phyloP scores from a whole-genome alignment of 345 rosid species.

The Ricinus communis region DNA sequence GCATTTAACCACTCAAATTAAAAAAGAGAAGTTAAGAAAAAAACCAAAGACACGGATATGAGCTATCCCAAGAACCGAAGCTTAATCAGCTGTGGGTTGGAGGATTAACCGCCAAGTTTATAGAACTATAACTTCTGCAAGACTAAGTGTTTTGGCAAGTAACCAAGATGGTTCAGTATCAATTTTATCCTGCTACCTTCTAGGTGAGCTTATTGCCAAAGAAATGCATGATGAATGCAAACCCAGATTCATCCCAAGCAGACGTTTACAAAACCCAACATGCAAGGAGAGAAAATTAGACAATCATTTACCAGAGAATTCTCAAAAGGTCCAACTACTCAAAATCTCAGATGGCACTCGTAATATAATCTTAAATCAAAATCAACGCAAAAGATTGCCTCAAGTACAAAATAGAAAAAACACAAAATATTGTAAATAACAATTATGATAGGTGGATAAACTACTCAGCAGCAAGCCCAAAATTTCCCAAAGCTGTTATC shows the following conservation, averaged over 20 bases:
- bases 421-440: not conserved
- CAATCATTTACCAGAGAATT: not conserved
- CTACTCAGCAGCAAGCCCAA: conserved; percentile 17
- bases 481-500: conserved; percentile 6
- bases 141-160: no score
- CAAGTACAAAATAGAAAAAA: conserved; percentile 10
- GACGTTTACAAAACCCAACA: not conserved
- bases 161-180: no score
- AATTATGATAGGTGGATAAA: not conserved
- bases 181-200: not conserved
- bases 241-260: no score
- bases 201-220: no score
- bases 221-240: no score
- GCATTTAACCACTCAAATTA: no score
- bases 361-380: conserved; percentile 3
- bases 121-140: not conserved
- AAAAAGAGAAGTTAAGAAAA: no score
- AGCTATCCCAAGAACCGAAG: no score
- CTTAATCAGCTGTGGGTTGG: no score
- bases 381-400: not conserved
- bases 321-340: not conserved
- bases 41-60: no score
- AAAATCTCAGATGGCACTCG: not conserved
- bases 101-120: no score
- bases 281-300: no score